phyloP scores from a whole-genome alignment of 441 rosid species.

The Lagerstroemia fauriei region DNA sequence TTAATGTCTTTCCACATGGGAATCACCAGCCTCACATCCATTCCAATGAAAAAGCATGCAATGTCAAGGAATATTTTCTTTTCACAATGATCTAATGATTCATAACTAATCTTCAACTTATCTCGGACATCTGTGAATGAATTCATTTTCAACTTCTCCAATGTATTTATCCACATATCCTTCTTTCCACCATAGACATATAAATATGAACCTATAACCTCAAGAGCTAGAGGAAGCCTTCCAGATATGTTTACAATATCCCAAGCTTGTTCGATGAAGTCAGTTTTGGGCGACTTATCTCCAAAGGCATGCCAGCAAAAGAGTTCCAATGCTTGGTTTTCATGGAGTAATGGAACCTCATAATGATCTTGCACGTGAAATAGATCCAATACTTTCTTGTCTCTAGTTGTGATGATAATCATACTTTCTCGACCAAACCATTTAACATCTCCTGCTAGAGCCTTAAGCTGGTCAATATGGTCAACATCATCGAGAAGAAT shows the following conservation, averaged over 20 bases:
- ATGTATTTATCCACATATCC: neutral
- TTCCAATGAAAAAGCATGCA: constrained; percentile 3
- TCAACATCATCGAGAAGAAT: constrained; percentile 18
- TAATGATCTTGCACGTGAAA: neutral
- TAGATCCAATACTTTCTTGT: neutral
- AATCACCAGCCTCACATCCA: neutral
- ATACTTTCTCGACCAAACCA: constrained; percentile 6
- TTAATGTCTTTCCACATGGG: constrained; percentile 9
- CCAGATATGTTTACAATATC: neutral
- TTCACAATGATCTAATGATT: neutral
- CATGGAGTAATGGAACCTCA: neutral
- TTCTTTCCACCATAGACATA: neutral
- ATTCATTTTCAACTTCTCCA: neutral
- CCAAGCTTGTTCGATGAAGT: neutral
- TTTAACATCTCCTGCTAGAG: neutral
- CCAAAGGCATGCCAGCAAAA: constrained; percentile 4
- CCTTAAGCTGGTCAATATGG: neutral
- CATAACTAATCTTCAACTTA: constrained; percentile 12
- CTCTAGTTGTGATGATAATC: constrained; percentile 18
- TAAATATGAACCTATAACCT: neutral
- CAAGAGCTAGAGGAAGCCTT: constrained; percentile 1
- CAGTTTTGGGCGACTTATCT: neutral
- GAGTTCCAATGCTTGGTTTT: neutral
- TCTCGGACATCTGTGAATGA: neutral
- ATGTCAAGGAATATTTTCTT: constrained; percentile 5